Percentiles rank a stretch among this genome's conserved stretches.
Conservation (phyloP, 805 yeast species). For the Pichia thaimueangensis region DNA sequence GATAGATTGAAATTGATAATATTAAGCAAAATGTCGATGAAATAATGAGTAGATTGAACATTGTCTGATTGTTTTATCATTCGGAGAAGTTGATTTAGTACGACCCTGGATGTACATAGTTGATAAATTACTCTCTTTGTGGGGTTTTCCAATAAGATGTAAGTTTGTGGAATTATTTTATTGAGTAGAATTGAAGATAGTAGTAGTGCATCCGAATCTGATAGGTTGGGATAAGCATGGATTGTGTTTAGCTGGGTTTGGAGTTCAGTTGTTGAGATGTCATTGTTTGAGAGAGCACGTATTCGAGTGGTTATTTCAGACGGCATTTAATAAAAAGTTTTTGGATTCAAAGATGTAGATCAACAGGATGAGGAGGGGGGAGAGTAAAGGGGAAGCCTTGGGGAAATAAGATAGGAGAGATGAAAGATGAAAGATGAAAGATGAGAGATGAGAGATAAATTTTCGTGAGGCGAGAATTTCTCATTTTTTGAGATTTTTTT, state of each 20-base stretch:
- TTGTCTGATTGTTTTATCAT: neutral
- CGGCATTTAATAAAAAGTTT: too few relatives aligned
- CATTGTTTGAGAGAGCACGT: neutral
- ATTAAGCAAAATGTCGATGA: conserved; percentile 5
- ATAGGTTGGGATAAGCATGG: neutral
- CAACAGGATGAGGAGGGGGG: too few relatives aligned
- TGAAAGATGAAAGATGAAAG: too few relatives aligned
- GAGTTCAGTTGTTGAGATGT: conserved; percentile 3
- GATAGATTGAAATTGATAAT: neutral
- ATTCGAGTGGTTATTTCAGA: conserved; percentile 1
- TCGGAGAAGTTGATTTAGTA: conserved; percentile 11
- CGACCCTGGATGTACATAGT: conserved; percentile 20
- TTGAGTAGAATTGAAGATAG: conserved; percentile 14
- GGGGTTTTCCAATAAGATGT: conserved; percentile 12
- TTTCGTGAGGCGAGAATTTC: too few relatives aligned
- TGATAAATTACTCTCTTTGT: conserved; percentile 1
- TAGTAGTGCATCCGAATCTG: conserved; percentile 13
- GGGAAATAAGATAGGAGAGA: too few relatives aligned
- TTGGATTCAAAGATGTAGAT: too few relatives aligned
- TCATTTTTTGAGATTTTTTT: too few relatives aligned
- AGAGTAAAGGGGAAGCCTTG: too few relatives aligned
- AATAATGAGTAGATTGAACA: conserved; percentile 8
- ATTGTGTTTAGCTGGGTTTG: conserved; percentile 4
- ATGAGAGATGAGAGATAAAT: too few relatives aligned
- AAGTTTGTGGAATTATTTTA: conserved; percentile 18